Evolutionary conservation across 306 rosid species (phyloP), one percentile per base, ranked within the genome.

Genomic region (Urtica urens): DNA sequence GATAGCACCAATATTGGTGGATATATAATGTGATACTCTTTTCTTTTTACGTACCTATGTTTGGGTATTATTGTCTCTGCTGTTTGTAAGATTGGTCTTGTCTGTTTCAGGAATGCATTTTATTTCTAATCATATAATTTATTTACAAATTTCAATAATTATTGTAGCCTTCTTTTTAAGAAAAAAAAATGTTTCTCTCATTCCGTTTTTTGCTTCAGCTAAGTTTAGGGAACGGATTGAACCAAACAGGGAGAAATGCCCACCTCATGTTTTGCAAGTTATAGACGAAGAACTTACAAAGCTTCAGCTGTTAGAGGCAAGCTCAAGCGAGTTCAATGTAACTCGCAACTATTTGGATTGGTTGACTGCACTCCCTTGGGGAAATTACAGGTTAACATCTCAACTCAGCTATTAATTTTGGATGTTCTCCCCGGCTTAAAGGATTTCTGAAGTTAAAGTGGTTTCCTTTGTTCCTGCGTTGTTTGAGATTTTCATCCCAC

Each of bases 331-430:
- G 71, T 92, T 92, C 75, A 85, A 86, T 50, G 99, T 92, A 46
- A 92, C 99, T 10, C 87, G 99, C 49, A 92, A 92, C 72, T 92
- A 92, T 69, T 72, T 92, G 69, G 99, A 92, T 75, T 92, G 99
- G 99, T 72, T 92, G 86, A 92, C 96, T 41, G 90, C 79, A 50
- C 82, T 92, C 40, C 96, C 99, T 34, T 92, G 96, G 96, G 99
- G 94, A 67, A 85, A 77, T 69, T 85, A 77, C 82, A 85, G 99
- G 99, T 92, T 59, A 51, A 68, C 55, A 18, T 59, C 12, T 21
- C 28, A 42, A n/a, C n/a, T n/a, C n/a, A n/a, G n/a, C n/a, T n/a
- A n/a, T n/a, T n/a, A n/a, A n/a, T n/a, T n/a, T n/a, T n/a, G n/a
- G n/a, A n/a, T n/a, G n/a, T n/a, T n/a, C n/a, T n/a, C n/a, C n/a